Evolutionary conservation across 768 basidiomycete species (phyloP), one percentile per base, ranked within the genome.

Genomic region (Chalciporus pseudorubinellus): DNA sequence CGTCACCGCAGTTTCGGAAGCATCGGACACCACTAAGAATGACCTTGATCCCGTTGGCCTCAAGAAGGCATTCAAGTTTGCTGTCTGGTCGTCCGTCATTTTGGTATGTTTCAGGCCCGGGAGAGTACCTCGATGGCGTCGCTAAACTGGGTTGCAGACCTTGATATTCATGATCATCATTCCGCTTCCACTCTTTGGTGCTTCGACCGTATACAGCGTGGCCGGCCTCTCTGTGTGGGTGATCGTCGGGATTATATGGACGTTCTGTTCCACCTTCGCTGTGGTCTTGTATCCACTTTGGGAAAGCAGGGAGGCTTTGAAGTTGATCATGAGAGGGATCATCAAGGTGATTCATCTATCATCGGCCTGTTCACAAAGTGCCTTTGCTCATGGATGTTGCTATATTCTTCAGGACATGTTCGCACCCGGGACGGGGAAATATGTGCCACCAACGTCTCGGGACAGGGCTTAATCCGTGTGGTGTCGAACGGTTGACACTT

Each of bases 221-320:
- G 58, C 69, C 10, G 89, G 87, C 6, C 75, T 92, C 51, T 79
- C 82, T 0, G 86, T 80, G 0, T 97, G 92, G 92, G 86, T 95
- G 8, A 70, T 80, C 39, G 72, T 95, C 50, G 87, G 89, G 2
- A 85, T 97, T 52, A 72, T 85, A 31, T 97, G 93, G 93, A 75
- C 85, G 19, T 94, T 95, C 70, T 72, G 77, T 45, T 92, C 90
- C 1, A 74, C 83, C 4, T 76, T 86, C 53, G 73, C 81, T 7
- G 89, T 92, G 39, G 90, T 95, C 18, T 20, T 95, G 13, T 92
- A 92, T 60, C 94, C 94, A 18, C 72, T 95, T 4, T 95, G 78
- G 72, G 94, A 98, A 74, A 91, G 88, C 47, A 74, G 90, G 38
- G 72, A 56, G 5, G 90, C 88, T 0, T 62, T 98, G 41, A 31